These are phyloP conservation scores for Cryptomeria japonica DNA, from an alignment of 75 land plant genomes.

Conservation along the genomic window DNA sequence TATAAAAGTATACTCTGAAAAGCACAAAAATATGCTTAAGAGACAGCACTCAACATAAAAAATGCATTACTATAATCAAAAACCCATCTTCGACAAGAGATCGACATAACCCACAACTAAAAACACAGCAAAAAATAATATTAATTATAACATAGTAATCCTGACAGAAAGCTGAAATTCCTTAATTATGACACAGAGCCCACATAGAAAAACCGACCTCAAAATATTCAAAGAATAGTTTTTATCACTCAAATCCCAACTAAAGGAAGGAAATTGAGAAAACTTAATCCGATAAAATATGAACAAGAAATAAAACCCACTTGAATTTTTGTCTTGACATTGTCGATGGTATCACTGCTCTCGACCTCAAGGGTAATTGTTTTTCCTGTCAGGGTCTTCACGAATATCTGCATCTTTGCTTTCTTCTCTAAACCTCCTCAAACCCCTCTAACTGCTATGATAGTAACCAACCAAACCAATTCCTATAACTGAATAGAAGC, in stretches of 20 bases:
- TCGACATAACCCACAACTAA: neutral
- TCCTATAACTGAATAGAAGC: neutral
- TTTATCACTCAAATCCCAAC: neutral
- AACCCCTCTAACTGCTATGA: neutral
- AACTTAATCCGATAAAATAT: neutral
- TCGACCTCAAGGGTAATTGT: constrained; percentile 22
- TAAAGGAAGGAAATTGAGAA: neutral
- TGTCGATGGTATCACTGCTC: constrained; percentile 18
- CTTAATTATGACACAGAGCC: neutral
- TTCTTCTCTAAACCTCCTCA: neutral
- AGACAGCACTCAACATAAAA: neutral
- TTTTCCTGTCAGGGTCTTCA: constrained; percentile 16
- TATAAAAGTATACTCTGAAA: too few species aligned
- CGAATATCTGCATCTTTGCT: constrained; percentile 26
- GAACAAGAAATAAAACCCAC: neutral
- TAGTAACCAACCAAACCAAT: neutral
- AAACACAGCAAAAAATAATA: neutral
- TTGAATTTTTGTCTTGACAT: constrained; percentile 15
- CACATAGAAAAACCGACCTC: neutral
- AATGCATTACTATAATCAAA: neutral
- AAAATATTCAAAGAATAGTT: neutral
- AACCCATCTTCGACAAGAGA: neutral
- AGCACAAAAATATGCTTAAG: neutral
- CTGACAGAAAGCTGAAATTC: neutral
- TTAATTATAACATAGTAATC: neutral